phyloP scores from a whole-genome alignment of 805 yeast genomes.

The Lipomyces japonicus region DNA sequence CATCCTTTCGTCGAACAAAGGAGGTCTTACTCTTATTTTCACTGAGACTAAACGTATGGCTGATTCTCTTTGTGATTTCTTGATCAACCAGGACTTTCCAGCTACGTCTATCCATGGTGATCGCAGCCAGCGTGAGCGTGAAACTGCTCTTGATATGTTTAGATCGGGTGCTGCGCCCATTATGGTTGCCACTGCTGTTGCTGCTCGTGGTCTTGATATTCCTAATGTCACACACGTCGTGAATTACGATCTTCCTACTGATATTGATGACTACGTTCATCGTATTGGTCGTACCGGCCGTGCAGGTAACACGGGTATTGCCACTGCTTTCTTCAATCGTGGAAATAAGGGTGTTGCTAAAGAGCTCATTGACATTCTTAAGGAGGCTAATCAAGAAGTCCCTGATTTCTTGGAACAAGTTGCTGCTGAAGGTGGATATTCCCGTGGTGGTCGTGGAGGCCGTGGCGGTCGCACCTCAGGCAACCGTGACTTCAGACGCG shows the following conservation, averaged over 20 bases:
- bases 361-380: constrained; percentile 78
- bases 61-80: constrained; percentile 87
- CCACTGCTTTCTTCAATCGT: constrained; percentile 98
- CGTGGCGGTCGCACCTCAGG: constrained; percentile 39
- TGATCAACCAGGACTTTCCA: constrained; percentile 83
- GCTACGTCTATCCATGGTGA: constrained; percentile 99
- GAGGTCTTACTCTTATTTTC: constrained; percentile 86
- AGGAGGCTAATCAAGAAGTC: constrained; percentile 97
- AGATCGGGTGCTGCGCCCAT: constrained; percentile 88
- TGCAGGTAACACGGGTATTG: constrained; percentile 99
- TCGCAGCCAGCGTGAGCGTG: constrained; percentile 97
- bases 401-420: constrained; percentile 82
- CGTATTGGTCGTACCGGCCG: constrained; percentile 99
- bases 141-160: constrained; percentile 91
- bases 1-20: constrained; percentile 71
- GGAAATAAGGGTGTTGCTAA: constrained; percentile 84
- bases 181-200: constrained; percentile 98
- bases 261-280: constrained; percentile 97
- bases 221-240: constrained; percentile 98
- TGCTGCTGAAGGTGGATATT: constrained; percentile 69
- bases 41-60: constrained; percentile 99
- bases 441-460: constrained; percentile 45
- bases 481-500: constrained; percentile 53
- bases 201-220: constrained; percentile 99
- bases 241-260: constrained; percentile 94